Percentiles rank a stretch among this genome's conserved stretches.
Evolutionary conservation across 1,139 yeast species (phyloP).

Genomic region (Hyphopichia khmerensis): DNA sequence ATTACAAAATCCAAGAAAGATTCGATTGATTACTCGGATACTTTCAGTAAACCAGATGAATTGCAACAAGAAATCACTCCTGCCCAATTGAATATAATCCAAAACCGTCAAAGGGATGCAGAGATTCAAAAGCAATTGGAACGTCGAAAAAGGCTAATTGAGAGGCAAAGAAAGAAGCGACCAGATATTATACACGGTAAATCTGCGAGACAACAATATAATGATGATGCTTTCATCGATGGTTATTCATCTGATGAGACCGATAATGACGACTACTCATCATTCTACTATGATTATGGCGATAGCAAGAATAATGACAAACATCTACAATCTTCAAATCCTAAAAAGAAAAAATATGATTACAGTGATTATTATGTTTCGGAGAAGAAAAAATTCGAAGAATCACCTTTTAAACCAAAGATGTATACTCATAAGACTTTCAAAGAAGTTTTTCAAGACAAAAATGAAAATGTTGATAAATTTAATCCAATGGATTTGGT

Average conservation of each 20-base stretch:
- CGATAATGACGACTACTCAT: conserved; percentile 2
- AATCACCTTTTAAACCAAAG: conserved; percentile 35
- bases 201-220: conserved; percentile 1
- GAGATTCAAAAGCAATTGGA: conserved; percentile 3
- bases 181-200: conserved; percentile 4
- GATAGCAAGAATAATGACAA: neutral
- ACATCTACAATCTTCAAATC: neutral
- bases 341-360: conserved; percentile 3
- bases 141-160: conserved; percentile 1
- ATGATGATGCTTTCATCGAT: neutral
- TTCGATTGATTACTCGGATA: neutral
- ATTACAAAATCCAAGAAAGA: neutral
- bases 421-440: conserved; percentile 44
- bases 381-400: conserved; percentile 36
- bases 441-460: conserved; percentile 37
- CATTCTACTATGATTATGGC: conserved; percentile 2
- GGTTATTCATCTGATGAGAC: neutral
- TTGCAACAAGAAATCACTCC: conserved; percentile 36
- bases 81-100: conserved; percentile 32
- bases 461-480: conserved; percentile 27
- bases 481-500: conserved; percentile 46
- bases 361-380: conserved; percentile 36
- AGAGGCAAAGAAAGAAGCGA: neutral
- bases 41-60: conserved; percentile 25
- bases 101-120: conserved; percentile 9